Evolutionary conservation across 495 filamentous ascomycete genomes (phyloP).

Genomic region (Cercophora scortea): DNA sequence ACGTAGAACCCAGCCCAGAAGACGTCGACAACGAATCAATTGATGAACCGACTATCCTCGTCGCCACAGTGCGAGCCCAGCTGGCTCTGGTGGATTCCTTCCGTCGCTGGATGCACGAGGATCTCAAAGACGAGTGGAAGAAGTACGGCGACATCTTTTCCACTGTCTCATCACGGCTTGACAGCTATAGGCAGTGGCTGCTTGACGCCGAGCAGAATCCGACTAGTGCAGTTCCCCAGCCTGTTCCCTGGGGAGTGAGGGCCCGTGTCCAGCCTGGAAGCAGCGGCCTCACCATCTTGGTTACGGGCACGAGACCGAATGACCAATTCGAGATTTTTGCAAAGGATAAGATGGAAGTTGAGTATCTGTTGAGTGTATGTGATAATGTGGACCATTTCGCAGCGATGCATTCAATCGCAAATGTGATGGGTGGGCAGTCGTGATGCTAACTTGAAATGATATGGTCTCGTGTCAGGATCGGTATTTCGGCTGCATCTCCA

Average conservation of each 20-base stretch:
- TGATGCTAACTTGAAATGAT: no score
- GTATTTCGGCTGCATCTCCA: constrained; percentile 13
- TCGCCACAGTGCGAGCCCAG: constrained; percentile 1
- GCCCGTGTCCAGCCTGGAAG: not conserved
- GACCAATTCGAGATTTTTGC: constrained; percentile 1
- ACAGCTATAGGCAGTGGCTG: constrained; percentile 3
- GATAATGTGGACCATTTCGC: no score
- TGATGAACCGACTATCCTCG: not conserved
- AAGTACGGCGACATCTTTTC: constrained; percentile 2
- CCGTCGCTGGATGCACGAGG: constrained; percentile 4
- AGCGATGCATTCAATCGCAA: not conserved
- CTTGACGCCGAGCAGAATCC: not conserved
- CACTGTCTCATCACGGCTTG: not conserved
- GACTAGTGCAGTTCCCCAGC: not conserved
- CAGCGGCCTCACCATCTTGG: not conserved
- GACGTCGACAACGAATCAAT: not conserved
- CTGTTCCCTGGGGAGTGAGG: not conserved
- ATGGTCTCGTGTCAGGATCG: constrained; percentile 2
- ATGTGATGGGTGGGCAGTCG: no score
- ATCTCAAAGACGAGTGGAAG: not conserved
- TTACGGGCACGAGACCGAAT: not conserved
- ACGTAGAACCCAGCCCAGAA: no score
- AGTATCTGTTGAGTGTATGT: constrained; percentile 7
- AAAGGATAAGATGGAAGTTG: constrained; percentile 1
- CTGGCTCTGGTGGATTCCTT: constrained; percentile 5